Percentiles rank a stretch among this genome's conserved stretches.
phyloP scores from a whole-genome alignment of 805 yeast genomes.

The Scheffersomyces stipitis region DNA sequence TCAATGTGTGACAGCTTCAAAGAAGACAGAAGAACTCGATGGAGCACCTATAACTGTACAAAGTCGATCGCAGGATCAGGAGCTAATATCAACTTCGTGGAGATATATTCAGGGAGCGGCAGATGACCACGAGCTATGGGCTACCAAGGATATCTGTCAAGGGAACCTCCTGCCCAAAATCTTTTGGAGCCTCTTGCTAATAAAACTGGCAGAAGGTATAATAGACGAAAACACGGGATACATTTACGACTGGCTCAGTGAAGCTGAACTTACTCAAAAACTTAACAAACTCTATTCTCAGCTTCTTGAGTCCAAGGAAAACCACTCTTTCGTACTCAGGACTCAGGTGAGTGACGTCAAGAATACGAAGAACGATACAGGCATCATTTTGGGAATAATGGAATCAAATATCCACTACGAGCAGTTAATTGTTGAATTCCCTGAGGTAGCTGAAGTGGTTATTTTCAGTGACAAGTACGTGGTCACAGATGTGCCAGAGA shows the following conservation, averaged over 20 bases:
- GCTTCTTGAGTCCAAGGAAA: background rate
- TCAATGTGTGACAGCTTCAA: conserved; percentile 62
- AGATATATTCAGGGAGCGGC: conserved; percentile 89
- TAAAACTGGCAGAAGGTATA: conserved; percentile 7
- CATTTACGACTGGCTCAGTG: conserved; percentile 20
- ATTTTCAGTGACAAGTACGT: conserved; percentile 22
- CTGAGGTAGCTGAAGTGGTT: conserved; percentile 14
- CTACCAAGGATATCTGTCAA: conserved; percentile 36
- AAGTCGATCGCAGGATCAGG: background rate
- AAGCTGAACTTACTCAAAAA: conserved; percentile 18
- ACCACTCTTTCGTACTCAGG: conserved; percentile 1
- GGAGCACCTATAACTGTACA: background rate
- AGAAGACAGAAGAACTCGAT: conserved; percentile 20
- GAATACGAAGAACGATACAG: conserved; percentile 18
- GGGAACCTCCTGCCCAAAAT: conserved; percentile 49
- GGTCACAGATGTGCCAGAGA: conserved; percentile 10
- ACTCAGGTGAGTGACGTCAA: conserved; percentile 13
- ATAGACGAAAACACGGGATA: conserved; percentile 22
- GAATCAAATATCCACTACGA: conserved; percentile 10
- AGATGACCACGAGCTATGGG: conserved; percentile 91
- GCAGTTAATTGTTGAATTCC: conserved; percentile 1
- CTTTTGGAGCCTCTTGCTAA: conserved; percentile 48
- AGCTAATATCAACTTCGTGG: conserved; percentile 14
- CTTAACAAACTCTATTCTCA: conserved; percentile 12
- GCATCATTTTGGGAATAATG: conserved; percentile 28